phyloP scores from a whole-genome alignment of 2,329 filamentous ascomycete genomes.

The Nemania abortiva region DNA sequence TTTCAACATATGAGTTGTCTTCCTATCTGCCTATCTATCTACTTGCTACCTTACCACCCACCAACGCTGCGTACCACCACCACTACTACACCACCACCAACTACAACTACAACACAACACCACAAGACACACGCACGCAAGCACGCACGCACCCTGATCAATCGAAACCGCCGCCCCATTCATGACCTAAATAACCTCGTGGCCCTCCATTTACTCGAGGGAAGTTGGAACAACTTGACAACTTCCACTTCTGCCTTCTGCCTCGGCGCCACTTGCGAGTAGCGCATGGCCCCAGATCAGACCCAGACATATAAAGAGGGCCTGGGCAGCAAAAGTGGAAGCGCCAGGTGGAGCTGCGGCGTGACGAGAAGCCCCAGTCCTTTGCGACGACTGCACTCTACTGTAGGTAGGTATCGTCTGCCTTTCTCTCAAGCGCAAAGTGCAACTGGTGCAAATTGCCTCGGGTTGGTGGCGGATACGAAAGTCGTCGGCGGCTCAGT shows the following conservation, averaged over 20 bases:
- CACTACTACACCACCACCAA: slow-evolving; percentile 18
- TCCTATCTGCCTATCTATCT: background rate
- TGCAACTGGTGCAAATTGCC: slow-evolving; percentile 23
- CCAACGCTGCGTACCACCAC: background rate
- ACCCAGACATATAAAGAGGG: slow-evolving; percentile 22
- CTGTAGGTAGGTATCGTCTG: slow-evolving; percentile 3
- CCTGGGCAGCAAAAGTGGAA: slow-evolving; percentile 39
- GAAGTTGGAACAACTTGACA: slow-evolving; percentile 24
- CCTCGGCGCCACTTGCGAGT: slow-evolving; percentile 35
- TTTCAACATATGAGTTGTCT: slow-evolving; percentile 10
- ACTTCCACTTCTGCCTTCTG: slow-evolving; percentile 27
- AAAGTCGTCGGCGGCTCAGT: slow-evolving; percentile 11
- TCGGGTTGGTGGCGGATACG: slow-evolving; percentile 14
- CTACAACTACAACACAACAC: slow-evolving; percentile 25
- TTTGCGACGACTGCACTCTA: slow-evolving; percentile 18
- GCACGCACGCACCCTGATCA: background rate
- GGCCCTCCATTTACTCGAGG: slow-evolving; percentile 25
- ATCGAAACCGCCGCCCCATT: slow-evolving; percentile 12
- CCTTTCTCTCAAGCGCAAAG: slow-evolving; percentile 14
- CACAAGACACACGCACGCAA: slow-evolving; percentile 10
- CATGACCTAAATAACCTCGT: slow-evolving; percentile 29
- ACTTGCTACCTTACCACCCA: background rate
- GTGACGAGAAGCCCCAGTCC: slow-evolving; percentile 21
- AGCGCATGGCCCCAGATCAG: slow-evolving; percentile 26
- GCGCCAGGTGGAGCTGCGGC: slow-evolving; percentile 33